Percentiles rank a stretch among this genome's conserved stretches.
phyloP scores from a whole-genome alignment of 495 filamentous ascomycete genomes.

The Aspergillus affinis region DNA sequence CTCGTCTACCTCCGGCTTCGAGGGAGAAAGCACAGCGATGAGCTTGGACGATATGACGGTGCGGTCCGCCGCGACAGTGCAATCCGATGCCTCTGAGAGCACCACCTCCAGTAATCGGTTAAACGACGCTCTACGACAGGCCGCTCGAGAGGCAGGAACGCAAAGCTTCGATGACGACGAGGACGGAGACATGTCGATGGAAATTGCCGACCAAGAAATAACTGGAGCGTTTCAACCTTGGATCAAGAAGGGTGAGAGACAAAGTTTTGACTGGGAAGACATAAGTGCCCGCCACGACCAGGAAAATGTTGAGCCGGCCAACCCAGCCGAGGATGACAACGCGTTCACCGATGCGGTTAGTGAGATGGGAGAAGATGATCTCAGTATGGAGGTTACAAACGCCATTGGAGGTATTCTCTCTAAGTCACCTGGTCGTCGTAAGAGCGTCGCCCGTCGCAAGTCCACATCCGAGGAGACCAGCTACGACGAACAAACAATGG shows the following conservation, averaged over 20 bases:
- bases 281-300: slow-evolving; percentile 56
- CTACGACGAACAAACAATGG: slow-evolving; percentile 69
- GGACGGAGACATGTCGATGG: slow-evolving; percentile 62
- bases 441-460: slow-evolving; percentile 37
- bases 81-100: slow-evolving; percentile 54
- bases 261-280: slow-evolving; percentile 49
- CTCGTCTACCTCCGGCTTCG: slow-evolving; percentile 54
- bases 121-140: slow-evolving; percentile 74
- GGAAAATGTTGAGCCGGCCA: slow-evolving; percentile 60
- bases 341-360: slow-evolving; percentile 23
- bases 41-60: slow-evolving; percentile 71
- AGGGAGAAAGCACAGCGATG: slow-evolving; percentile 72
- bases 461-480: slow-evolving; percentile 41
- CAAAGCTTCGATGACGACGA: slow-evolving; percentile 60
- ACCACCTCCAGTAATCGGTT: slow-evolving; percentile 66
- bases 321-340: slow-evolving; percentile 13
- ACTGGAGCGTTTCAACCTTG: slow-evolving; percentile 72
- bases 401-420: slow-evolving; percentile 78
- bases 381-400: slow-evolving; percentile 84
- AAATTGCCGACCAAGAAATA: slow-evolving; percentile 78
- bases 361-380: slow-evolving; percentile 56
- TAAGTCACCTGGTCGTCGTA: slow-evolving; percentile 34
- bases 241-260: slow-evolving; percentile 53
- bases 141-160: slow-evolving; percentile 70
- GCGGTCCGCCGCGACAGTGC: slow-evolving; percentile 57